phyloP scores from a whole-genome alignment of 2,329 filamentous ascomycete species.

The Macrophomina phaseolina region DNA sequence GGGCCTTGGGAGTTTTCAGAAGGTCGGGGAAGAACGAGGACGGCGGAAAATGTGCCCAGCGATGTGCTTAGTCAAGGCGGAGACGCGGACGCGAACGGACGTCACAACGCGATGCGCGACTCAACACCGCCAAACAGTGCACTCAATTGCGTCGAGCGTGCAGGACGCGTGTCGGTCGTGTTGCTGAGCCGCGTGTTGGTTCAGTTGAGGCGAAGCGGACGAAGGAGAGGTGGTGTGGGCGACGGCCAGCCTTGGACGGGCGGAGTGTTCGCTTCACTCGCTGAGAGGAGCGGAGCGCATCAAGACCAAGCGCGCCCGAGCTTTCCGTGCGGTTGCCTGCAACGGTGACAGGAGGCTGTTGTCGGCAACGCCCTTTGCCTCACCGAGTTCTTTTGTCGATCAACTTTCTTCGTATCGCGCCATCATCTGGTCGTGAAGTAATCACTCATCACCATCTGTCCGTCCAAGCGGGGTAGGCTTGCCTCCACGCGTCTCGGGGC shows the following conservation, averaged over 20 bases:
- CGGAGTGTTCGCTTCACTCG: slow-evolving; percentile 20
- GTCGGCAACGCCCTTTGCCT: slow-evolving; percentile 1
- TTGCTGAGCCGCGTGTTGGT: background rate
- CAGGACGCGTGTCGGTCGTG: slow-evolving; percentile 12
- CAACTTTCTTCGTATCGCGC: slow-evolving; percentile 10
- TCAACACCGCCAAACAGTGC: slow-evolving; percentile 19
- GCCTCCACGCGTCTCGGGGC: slow-evolving; percentile 11
- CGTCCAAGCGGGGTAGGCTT: slow-evolving; percentile 18
- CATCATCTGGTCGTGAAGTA: background rate
- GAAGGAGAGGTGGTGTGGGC: slow-evolving; percentile 67
- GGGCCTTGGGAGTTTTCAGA: slow-evolving; percentile 27
- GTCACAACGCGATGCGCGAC: slow-evolving; percentile 21
- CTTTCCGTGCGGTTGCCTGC: slow-evolving; percentile 21
- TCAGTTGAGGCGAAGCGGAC: slow-evolving; percentile 76
- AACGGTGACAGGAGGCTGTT: background rate
- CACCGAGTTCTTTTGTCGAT: slow-evolving; percentile 21
- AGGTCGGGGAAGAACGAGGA: slow-evolving; percentile 25
- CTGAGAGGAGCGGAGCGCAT: slow-evolving; percentile 8
- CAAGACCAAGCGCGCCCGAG: slow-evolving; percentile 17
- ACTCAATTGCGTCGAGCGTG: slow-evolving; percentile 17
- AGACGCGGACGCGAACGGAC: slow-evolving; percentile 25
- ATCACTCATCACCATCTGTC: background rate
- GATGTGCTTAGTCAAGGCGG: slow-evolving; percentile 19
- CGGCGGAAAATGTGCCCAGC: slow-evolving; percentile 28
- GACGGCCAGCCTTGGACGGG: slow-evolving; percentile 12